A percentile compares a stretch with the other conserved stretches of the same genome.
These are phyloP conservation scores for Arctium lappa DNA, from an alignment of 129 eudicot species.

Conservation along the genomic window DNA sequence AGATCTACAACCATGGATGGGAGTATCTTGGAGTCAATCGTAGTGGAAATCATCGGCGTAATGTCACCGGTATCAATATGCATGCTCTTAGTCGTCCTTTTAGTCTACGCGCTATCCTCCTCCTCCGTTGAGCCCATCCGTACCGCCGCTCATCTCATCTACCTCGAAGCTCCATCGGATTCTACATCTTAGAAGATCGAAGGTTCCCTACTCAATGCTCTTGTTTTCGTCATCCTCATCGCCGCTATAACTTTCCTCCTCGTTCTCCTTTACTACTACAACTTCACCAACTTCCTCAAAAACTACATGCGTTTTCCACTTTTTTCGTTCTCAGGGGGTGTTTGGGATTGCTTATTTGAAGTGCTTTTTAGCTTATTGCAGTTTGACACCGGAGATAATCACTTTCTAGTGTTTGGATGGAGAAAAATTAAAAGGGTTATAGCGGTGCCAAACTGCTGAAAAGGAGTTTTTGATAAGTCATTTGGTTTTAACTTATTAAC, in stretches of 20 bases:
- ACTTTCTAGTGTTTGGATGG: no score
- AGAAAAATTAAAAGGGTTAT: no score
- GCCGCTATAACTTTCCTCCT: slow-evolving; percentile 80
- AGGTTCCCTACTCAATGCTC: slow-evolving; percentile 80
- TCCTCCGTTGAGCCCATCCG: slow-evolving; percentile 50
- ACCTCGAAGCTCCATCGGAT: slow-evolving; percentile 71
- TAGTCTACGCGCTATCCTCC: slow-evolving; percentile 65
- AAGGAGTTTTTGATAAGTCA: no score
- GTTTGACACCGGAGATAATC: no score
- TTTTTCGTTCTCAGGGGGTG: slow-evolving; percentile 51
- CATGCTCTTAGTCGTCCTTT: slow-evolving; percentile 87
- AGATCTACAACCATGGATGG: slow-evolving; percentile 47
- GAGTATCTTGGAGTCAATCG: slow-evolving; percentile 68
- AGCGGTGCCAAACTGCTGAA: no score
- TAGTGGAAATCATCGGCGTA: slow-evolving; percentile 71
- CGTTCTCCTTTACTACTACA: slow-evolving; percentile 80
- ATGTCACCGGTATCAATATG: slow-evolving; percentile 95
- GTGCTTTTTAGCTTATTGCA: no score
- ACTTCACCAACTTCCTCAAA: slow-evolving; percentile 70
- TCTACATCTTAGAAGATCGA: slow-evolving; percentile 65
- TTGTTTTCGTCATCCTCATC: slow-evolving; percentile 68
- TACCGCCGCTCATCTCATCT: slow-evolving; percentile 91
- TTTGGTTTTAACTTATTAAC: no score
- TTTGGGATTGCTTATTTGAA: neutral
- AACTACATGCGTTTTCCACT: slow-evolving; percentile 81